phyloP scores from a whole-genome alignment of 495 filamentous ascomycete genomes.

The Umbilicaria muhlenbergii region DNA sequence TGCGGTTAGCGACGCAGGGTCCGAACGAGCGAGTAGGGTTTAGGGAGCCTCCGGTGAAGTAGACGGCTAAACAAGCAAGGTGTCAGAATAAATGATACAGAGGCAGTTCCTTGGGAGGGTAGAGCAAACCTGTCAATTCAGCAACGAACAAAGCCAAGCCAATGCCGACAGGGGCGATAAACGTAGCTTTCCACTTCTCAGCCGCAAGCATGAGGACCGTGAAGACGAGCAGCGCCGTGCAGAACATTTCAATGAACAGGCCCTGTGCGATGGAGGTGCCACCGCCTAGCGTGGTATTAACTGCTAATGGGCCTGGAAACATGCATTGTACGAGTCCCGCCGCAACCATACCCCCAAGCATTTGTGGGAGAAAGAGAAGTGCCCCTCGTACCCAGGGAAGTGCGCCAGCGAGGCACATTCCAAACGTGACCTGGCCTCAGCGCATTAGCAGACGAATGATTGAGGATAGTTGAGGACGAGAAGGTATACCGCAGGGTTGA shows the following conservation, averaged over 20 bases:
- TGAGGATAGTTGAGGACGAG: neutral
- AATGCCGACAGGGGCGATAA: slow-evolving; percentile 63
- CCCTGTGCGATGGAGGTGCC: slow-evolving; percentile 47
- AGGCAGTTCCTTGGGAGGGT: neutral
- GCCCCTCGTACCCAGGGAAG: slow-evolving; percentile 33
- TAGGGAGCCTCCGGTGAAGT: slow-evolving; percentile 56
- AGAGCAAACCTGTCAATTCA: slow-evolving; percentile 39
- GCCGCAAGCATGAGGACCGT: slow-evolving; percentile 71
- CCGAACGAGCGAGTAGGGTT: slow-evolving; percentile 64
- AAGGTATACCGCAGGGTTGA: slow-evolving; percentile 55
- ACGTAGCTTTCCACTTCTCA: slow-evolving; percentile 71
- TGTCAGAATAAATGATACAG: neutral
- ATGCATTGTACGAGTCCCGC: slow-evolving; percentile 45
- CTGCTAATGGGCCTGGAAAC: slow-evolving; percentile 45
- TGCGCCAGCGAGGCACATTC: slow-evolving; percentile 38
- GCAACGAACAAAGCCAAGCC: slow-evolving; percentile 57
- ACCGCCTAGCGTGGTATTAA: slow-evolving; percentile 41
- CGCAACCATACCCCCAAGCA: slow-evolving; percentile 41
- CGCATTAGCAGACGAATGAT: neutral
- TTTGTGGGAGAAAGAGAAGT: slow-evolving; percentile 36
- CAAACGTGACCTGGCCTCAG: slow-evolving; percentile 35
- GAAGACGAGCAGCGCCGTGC: slow-evolving; percentile 63
- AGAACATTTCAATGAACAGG: slow-evolving; percentile 66
- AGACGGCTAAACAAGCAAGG: slow-evolving; percentile 32
- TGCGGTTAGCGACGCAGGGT: slow-evolving; percentile 45